A percentile compares a stretch with the other conserved stretches of the same genome.
phyloP scores from a whole-genome alignment of 2,329 filamentous ascomycete species.

The Achaetomium macrosporum region DNA sequence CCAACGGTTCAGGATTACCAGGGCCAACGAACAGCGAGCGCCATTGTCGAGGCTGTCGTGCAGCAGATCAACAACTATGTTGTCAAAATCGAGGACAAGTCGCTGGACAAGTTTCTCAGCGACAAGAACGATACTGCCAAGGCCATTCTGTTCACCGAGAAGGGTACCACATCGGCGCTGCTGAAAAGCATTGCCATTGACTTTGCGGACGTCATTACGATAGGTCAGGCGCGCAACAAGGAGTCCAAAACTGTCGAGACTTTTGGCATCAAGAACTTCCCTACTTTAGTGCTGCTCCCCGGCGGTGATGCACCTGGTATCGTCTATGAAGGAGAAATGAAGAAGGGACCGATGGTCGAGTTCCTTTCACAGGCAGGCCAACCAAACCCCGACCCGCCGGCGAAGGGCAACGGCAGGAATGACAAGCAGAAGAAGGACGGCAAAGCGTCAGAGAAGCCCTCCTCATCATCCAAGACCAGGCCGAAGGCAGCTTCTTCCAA shows the following conservation, averaged over 20 bases:
- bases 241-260: constrained; percentile 64
- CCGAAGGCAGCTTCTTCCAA: constrained; percentile 19
- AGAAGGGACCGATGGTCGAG: constrained; percentile 72
- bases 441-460: constrained; percentile 19
- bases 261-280: constrained; percentile 73
- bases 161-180: constrained; percentile 78
- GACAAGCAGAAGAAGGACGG: constrained; percentile 39
- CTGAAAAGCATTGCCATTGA: constrained; percentile 84
- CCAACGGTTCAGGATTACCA: constrained; percentile 89
- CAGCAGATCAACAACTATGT: constrained; percentile 92
- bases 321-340: constrained; percentile 75
- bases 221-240: constrained; percentile 81
- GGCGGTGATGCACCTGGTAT: constrained; percentile 62
- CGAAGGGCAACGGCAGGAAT: constrained; percentile 42
- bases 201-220: constrained; percentile 70
- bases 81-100: constrained; percentile 71
- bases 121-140: constrained; percentile 66
- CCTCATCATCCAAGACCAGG: constrained; percentile 19
- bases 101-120: constrained; percentile 67
- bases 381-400: constrained; percentile 70
- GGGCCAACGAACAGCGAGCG: constrained; percentile 75
- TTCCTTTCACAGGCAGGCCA: constrained; percentile 75
- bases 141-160: constrained; percentile 88
- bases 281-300: constrained; percentile 73
- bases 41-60: constrained; percentile 77